phyloP scores from a whole-genome alignment of 306 rosid species.

The Herpetospermum pedunculosum region DNA sequence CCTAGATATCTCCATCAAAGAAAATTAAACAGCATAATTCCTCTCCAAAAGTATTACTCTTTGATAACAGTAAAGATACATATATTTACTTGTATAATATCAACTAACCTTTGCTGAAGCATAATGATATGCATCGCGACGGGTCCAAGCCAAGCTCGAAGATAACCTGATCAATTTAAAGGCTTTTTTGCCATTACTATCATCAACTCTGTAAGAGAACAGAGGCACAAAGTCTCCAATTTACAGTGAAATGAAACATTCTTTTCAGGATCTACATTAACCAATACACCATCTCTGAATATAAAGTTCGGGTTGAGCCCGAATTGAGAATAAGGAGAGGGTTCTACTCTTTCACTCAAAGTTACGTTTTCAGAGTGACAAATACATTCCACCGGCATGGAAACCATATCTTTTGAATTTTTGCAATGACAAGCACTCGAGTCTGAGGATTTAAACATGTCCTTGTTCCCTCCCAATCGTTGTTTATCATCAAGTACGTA shows the following conservation, averaged over 20 bases:
- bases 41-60: neutral
- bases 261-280: conserved; percentile 35
- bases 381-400: conserved; percentile 43
- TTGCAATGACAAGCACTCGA: conserved; percentile 22
- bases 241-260: conserved; percentile 67
- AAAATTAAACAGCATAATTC: neutral
- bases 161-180: conserved; percentile 36
- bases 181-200: conserved; percentile 40
- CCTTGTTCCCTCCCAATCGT: conserved; percentile 6
- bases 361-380: conserved; percentile 37
- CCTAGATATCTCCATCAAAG: neutral
- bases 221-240: conserved; percentile 75
- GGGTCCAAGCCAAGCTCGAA: conserved; percentile 36
- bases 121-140: neutral
- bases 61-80: neutral
- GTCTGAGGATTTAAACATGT: conserved; percentile 15
- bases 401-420: conserved; percentile 12
- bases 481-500: conserved; percentile 13
- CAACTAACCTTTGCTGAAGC: neutral
- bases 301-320: conserved; percentile 42
- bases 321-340: conserved; percentile 2
- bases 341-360: conserved; percentile 13
- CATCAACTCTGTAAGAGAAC: conserved; percentile 61
- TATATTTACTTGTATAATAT: neutral
- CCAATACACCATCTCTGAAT: conserved; percentile 79